Evolutionary conservation across 2,329 filamentous ascomycete species (phyloP).

Genomic region (Colletotrichum sp.): DNA sequence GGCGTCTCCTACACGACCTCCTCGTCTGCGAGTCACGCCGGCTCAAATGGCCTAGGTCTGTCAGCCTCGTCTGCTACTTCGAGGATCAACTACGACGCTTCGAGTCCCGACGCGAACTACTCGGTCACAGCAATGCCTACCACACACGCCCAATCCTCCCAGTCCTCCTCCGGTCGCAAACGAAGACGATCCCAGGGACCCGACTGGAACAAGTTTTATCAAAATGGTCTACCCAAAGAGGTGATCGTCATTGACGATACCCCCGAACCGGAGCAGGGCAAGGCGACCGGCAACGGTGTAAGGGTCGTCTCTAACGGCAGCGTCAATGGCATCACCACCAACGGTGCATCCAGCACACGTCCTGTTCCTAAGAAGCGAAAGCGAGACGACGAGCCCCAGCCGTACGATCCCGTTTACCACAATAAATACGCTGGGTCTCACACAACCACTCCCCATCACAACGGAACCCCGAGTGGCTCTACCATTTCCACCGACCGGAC

Average conservation of each 20-base stretch:
- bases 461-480: conserved; percentile 69
- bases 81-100: conserved; percentile 33
- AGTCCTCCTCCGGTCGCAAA: conserved; percentile 44
- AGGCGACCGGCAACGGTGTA: conserved; percentile 42
- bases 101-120: conserved; percentile 35
- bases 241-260: conserved; percentile 85
- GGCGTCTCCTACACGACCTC: conserved; percentile 28
- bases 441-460: conserved; percentile 73
- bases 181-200: conserved; percentile 67
- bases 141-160: conserved; percentile 19
- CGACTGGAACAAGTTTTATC: conserved; percentile 83
- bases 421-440: conserved; percentile 71
- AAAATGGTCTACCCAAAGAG: conserved; percentile 83
- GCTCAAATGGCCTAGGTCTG: conserved; percentile 41
- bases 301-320: conserved; percentile 42
- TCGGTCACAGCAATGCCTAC: conserved; percentile 38
- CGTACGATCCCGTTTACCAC: conserved; percentile 76
- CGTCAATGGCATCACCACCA: conserved; percentile 35
- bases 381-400: conserved; percentile 61
- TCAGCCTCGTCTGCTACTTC: conserved; percentile 35
- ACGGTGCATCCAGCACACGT: conserved; percentile 35
- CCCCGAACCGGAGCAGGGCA: conserved; percentile 53
- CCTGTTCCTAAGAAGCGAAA: conserved; percentile 78
- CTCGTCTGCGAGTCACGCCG: conserved; percentile 25
- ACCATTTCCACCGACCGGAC: conserved; percentile 85